Conservation (phyloP, 2,329 filamentous ascomycete species). For the Ophiostoma pallidulum region DNA sequence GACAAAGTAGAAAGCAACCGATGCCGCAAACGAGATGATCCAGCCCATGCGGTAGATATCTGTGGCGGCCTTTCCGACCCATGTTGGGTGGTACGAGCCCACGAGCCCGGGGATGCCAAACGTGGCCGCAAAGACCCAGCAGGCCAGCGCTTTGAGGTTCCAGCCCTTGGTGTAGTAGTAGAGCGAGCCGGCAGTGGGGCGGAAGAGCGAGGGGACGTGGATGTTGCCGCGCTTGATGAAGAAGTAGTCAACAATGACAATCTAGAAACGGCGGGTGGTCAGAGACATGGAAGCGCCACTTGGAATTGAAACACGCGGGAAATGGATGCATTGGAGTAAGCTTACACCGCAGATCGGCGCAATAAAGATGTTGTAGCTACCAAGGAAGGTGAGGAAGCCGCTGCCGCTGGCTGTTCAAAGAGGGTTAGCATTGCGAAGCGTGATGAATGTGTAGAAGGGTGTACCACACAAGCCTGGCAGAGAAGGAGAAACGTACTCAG, state of each 20-base stretch:
- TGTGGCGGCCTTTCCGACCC: constrained; percentile 22
- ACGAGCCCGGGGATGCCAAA: constrained; percentile 28
- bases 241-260: constrained; percentile 19
- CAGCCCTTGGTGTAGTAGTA: constrained; percentile 26
- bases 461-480: no score
- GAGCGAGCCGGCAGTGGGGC: background rate
- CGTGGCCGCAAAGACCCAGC: constrained; percentile 25
- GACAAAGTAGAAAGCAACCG: constrained; percentile 24
- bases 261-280: background rate
- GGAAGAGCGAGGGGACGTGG: constrained; percentile 12
- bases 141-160: constrained; percentile 26
- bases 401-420: constrained; percentile 5
- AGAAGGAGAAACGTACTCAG: constrained; percentile 10
- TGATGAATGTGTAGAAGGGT: no score
- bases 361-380: constrained; percentile 18
- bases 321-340: background rate
- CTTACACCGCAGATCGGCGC: constrained; percentile 10
- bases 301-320: no score
- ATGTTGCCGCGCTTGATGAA: constrained; percentile 13
- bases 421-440: background rate
- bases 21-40: constrained; percentile 25
- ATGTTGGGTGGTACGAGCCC: constrained; percentile 23
- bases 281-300: background rate
- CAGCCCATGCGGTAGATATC: constrained; percentile 27
- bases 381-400: constrained; percentile 17